Evolutionary conservation across 2,329 filamentous ascomycete genomes (phyloP), one percentile per base, ranked within the genome.

Genomic region (Blastomyces silverae): DNA sequence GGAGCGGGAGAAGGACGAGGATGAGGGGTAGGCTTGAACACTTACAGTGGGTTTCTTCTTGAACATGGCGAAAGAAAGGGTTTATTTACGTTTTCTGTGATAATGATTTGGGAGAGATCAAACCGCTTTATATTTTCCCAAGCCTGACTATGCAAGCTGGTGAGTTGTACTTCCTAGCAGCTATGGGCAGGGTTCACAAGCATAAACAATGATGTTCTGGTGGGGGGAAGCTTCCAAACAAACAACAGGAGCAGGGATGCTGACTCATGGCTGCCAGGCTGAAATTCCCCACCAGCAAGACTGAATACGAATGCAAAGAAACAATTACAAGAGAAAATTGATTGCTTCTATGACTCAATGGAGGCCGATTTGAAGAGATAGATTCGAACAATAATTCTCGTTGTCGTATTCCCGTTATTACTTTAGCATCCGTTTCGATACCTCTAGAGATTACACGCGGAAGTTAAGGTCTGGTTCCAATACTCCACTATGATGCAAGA

Each of bases 41-140:
- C 71, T 42, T 73, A 84, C 83, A 58, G 81, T 83, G 20, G 84
- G 84, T 75, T 86, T 87, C 75, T 87, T 87, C 73, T 86, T 86
- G 76, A 87, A 87, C 84, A 87, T 87, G 44, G 53, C 69, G 37
- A 31, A 57, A 48, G 55, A 25, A 39, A 37, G 37, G 31, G 44
- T 28, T 7, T n/a, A 15, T 20, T 7, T 31, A 8, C 20, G 31
- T 39, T 22, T 28, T 53, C 13, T 31, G n/a, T 56, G 59, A 37
- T 34, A 50, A 17, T 50, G 44, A 2, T 5, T 22, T 53, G 50
- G 50, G 50, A 15, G 22, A 46, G 5, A 37, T 22, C 42, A 50
- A n/a, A 10, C 20, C 42, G 3, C 17, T 37, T 56, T 53, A 28
- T 53, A 31, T 20, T 31, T 25, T 53, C 50, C 50, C 50, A 53